phyloP scores from a whole-genome alignment of 441 rosid genomes.

The Manihot esculenta region DNA sequence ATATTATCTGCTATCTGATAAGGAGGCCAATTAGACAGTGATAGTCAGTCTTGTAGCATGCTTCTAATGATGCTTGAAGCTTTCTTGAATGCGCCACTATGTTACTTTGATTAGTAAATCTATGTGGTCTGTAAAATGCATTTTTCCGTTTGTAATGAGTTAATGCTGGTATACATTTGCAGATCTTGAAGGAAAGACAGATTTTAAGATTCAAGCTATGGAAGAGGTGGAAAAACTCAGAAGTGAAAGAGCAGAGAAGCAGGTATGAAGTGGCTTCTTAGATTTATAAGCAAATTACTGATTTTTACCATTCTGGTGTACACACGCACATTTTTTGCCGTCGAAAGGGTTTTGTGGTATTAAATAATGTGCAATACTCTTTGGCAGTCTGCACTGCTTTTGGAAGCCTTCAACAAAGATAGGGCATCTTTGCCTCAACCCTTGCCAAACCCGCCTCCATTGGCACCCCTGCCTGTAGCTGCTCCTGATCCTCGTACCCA shows the following conservation, averaged over 20 bases:
- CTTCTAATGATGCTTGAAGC: background rate
- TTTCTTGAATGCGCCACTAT: background rate
- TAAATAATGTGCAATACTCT: slow-evolving; percentile 18
- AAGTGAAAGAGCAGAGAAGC: slow-evolving; percentile 89
- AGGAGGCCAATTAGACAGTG: background rate
- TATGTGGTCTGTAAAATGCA: background rate
- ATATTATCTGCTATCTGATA: background rate
- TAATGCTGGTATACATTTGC: slow-evolving; percentile 23
- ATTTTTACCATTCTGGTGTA: background rate
- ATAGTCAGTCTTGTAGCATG: background rate
- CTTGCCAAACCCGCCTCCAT: slow-evolving; percentile 61
- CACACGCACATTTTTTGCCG: background rate
- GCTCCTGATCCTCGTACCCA: slow-evolving; percentile 91
- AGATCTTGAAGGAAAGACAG: slow-evolving; percentile 97
- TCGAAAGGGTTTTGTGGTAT: background rate
- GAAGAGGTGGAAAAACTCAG: slow-evolving; percentile 96
- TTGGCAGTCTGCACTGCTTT: slow-evolving; percentile 79
- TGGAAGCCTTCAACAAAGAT: slow-evolving; percentile 99
- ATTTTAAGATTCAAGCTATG: slow-evolving; percentile 78
- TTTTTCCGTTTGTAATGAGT: too few relatives aligned
- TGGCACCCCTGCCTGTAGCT: slow-evolving; percentile 68
- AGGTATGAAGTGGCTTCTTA: slow-evolving; percentile 43
- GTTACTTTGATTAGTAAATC: background rate
- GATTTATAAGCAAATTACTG: background rate
- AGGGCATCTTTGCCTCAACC: slow-evolving; percentile 97